Evolutionary conservation across 2,329 filamentous ascomycete species (phyloP).

Genomic region (Paracoccidioides lutzii): DNA sequence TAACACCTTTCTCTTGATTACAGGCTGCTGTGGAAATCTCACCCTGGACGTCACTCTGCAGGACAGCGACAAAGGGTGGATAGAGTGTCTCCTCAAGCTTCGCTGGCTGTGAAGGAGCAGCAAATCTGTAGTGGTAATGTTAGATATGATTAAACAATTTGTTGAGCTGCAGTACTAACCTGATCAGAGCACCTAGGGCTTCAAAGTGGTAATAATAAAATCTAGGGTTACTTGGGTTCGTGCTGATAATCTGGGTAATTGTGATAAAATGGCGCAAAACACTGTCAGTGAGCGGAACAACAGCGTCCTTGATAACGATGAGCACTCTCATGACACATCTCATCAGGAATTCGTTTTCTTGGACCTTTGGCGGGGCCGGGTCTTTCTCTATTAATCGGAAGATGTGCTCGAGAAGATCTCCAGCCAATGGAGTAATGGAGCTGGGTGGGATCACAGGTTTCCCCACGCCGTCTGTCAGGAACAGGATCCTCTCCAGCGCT

Average conservation of each 20-base stretch:
- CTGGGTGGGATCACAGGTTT: constrained; percentile 66
- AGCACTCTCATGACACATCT: constrained; percentile 95
- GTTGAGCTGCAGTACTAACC: constrained; percentile 29
- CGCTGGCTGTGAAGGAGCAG: constrained; percentile 53
- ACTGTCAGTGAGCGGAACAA: constrained; percentile 58
- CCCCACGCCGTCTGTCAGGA: constrained; percentile 61
- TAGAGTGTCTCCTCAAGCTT: constrained; percentile 73
- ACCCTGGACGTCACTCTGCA: constrained; percentile 72
- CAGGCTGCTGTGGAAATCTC: constrained; percentile 15
- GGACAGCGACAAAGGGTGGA: constrained; percentile 65
- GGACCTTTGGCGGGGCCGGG: constrained; percentile 73
- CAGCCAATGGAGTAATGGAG: constrained; percentile 68
- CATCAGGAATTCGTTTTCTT: constrained; percentile 98
- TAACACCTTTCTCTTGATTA: background rate
- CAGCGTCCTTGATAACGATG: constrained; percentile 79
- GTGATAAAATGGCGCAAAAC: constrained; percentile 73
- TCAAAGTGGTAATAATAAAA: constrained; percentile 99
- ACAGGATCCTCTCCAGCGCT: constrained; percentile 84
- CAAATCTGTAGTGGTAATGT: constrained; percentile 37
- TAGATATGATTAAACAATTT: background rate
- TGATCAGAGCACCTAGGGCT: constrained; percentile 76
- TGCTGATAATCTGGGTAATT: constrained; percentile 83
- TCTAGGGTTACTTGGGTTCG: constrained; percentile 90
- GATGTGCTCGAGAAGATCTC: constrained; percentile 75
- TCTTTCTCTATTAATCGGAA: constrained; percentile 87